Base-by-base conservation (phyloP, 1,284 basidiomycete species). In the Takashimella koratensis region DNA sequence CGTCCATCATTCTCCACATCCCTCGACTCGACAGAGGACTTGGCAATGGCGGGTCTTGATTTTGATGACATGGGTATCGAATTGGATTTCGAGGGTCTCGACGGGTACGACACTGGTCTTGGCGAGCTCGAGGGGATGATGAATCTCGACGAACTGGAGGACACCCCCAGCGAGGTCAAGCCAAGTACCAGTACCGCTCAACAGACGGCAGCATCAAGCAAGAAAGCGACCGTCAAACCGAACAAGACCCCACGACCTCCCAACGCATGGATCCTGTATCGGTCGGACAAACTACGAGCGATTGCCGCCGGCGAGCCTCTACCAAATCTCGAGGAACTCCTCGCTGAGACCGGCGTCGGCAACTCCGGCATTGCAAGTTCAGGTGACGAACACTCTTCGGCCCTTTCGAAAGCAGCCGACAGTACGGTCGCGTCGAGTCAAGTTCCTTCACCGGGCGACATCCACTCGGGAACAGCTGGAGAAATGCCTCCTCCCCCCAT, bases 191-290 rank as follows among this genome's bases (percentile, higher is more conserved):
- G 10, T 8, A n/a, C n/a, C n/a, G 30, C 30, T 8, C 16, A 8
- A 16, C 10, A 8, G 10, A 36, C 30, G 16, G 8, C 30, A 8
- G 8, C 30, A 8, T 16, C 30, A 36, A 36, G 16, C 30, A 36
- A 36, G 30, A 36, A 54, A 51, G n/a, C n/a, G n/a, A n/a, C n/a
- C n/a, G 8, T 36, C 8, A 36, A 36, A 36, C 30, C 30, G n/a
- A 57, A 62, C 45, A 71, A 82, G 55, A 80, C 82, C 0, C 85
- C 85, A 1, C 82, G 90, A 0, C 92, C 92, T 2, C 84, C 86
- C 16, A 95, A 95, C 71, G 86, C 91, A 0, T 95, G 90, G 89
- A 94, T 96, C 57, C 65, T 95, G n/a, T 96, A 90, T 71, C 84
- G 91, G 42, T 85, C 86, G 2, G 82, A 85, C 61, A 84, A 68